phyloP scores from a whole-genome alignment of 2,329 filamentous ascomycete species.

The Nothophoma quercina region DNA sequence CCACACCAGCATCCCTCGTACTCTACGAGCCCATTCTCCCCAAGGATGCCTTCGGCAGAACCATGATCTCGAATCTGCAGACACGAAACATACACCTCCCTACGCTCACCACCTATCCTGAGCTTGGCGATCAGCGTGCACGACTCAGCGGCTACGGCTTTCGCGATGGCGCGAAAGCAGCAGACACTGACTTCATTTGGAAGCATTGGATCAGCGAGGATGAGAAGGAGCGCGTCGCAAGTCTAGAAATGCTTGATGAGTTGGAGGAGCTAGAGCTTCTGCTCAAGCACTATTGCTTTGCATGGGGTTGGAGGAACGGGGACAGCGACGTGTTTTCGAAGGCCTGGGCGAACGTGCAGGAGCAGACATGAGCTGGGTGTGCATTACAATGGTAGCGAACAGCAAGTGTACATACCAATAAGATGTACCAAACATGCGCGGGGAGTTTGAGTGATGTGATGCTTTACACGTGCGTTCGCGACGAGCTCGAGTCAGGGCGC shows the following conservation, averaged over 20 bases:
- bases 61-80: conserved; percentile 91
- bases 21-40: conserved; percentile 91
- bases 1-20: conserved; percentile 66
- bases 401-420: background rate
- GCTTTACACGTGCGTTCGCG: conserved; percentile 10
- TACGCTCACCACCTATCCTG: conserved; percentile 76
- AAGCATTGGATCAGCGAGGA: conserved; percentile 71
- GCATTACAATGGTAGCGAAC: too few relatives aligned
- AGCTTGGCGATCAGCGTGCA: conserved; percentile 70
- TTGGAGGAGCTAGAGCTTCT: conserved; percentile 92
- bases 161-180: conserved; percentile 60
- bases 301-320: conserved; percentile 80
- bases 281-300: conserved; percentile 86
- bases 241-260: conserved; percentile 88
- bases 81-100: conserved; percentile 83
- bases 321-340: conserved; percentile 41
- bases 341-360: conserved; percentile 42
- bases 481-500: conserved; percentile 1
- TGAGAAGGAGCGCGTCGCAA: conserved; percentile 82
- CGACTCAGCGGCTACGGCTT: conserved; percentile 75
- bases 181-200: conserved; percentile 76
- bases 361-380: conserved; percentile 23
- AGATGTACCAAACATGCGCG: background rate
- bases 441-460: background rate
- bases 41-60: conserved; percentile 83